A percentile compares a stretch with the other conserved stretches of the same genome.
Evolutionary conservation across 768 basidiomycete species (phyloP).

Genomic region (Trichaptum fuscoviolaceum): DNA sequence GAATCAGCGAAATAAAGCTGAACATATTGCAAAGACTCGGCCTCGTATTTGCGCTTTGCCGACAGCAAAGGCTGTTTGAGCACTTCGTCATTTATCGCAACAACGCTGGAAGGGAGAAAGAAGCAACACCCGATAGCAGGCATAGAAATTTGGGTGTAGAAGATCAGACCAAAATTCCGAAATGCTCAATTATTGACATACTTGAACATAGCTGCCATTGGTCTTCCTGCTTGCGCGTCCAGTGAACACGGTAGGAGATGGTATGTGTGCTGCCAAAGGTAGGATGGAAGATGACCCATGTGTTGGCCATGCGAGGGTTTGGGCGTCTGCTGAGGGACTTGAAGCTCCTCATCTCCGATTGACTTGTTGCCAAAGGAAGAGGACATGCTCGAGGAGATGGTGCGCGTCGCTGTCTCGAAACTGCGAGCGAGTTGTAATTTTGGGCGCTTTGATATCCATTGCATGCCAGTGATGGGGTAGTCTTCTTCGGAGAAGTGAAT

Average conservation of each 20-base stretch:
- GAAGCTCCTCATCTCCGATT: conserved; percentile 51
- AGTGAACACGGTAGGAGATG: conserved; percentile 81
- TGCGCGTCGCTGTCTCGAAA: conserved; percentile 82
- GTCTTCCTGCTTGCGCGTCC: conserved; percentile 68
- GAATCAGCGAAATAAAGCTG: too few relatives aligned
- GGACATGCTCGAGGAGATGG: conserved; percentile 55
- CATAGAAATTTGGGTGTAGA: conserved; percentile 4
- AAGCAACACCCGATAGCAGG: conserved; percentile 6
- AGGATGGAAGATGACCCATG: conserved; percentile 83
- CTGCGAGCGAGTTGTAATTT: conserved; percentile 89
- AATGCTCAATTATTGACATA: conserved; percentile 62
- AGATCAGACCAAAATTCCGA: conserved; percentile 6
- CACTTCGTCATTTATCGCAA: conserved; percentile 77
- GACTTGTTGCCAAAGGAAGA: conserved; percentile 46
- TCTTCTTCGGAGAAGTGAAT: conserved; percentile 89
- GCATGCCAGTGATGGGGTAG: conserved; percentile 91
- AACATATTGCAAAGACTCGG: conserved; percentile 79
- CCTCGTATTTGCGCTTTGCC: conserved; percentile 86
- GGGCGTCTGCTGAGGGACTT: conserved; percentile 23
- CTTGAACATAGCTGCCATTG: conserved; percentile 64
- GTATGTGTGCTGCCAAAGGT: conserved; percentile 86
- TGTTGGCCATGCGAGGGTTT: conserved; percentile 57
- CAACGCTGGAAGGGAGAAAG: conserved; percentile 46
- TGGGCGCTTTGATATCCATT: conserved; percentile 80
- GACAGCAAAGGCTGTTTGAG: conserved; percentile 86